Evolutionary conservation across 768 basidiomycete genomes (phyloP).

Genomic region (Lentinula guzmanii): DNA sequence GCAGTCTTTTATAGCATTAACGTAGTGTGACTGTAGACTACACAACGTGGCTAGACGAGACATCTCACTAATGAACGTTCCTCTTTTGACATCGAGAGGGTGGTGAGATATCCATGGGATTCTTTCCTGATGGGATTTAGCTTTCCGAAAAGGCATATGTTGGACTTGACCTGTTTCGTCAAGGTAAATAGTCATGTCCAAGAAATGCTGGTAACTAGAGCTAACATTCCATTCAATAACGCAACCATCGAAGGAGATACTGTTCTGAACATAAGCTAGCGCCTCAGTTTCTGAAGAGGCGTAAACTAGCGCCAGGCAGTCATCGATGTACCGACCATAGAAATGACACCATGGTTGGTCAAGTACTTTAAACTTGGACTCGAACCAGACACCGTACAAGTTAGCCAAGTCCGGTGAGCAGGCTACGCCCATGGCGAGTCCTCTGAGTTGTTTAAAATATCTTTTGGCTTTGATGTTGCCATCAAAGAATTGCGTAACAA

Average conservation of each 20-base stretch:
- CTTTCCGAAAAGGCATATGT: conserved; percentile 14
- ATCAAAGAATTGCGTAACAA: no score
- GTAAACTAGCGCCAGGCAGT: no score
- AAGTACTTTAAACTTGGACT: not conserved
- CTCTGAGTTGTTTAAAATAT: conserved; percentile 18
- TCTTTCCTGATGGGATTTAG: conserved; percentile 19
- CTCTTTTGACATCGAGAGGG: conserved; percentile 18
- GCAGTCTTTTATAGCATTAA: no score
- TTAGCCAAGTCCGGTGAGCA: conserved; percentile 24
- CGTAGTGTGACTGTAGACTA: no score
- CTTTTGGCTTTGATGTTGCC: conserved; percentile 7
- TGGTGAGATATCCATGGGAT: conserved; percentile 18
- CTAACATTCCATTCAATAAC: not conserved
- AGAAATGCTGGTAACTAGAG: conserved; percentile 14
- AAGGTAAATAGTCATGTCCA: conserved; percentile 22
- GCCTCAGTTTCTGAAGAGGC: no score
- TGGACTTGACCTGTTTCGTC: conserved; percentile 12
- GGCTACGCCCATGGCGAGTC: conserved; percentile 26
- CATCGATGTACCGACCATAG: no score
- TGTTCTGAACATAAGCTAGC: no score
- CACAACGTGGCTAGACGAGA: no score
- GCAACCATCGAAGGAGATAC: no score
- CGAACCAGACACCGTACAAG: conserved; percentile 19
- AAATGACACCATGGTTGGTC: no score
- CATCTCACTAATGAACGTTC: conserved; percentile 1